A percentile compares a stretch with the other conserved stretches of the same genome.
These are phyloP conservation scores for Biscogniauxia marginata DNA, from an alignment of 2,329 filamentous ascomycete genomes.

Conservation along the genomic window DNA sequence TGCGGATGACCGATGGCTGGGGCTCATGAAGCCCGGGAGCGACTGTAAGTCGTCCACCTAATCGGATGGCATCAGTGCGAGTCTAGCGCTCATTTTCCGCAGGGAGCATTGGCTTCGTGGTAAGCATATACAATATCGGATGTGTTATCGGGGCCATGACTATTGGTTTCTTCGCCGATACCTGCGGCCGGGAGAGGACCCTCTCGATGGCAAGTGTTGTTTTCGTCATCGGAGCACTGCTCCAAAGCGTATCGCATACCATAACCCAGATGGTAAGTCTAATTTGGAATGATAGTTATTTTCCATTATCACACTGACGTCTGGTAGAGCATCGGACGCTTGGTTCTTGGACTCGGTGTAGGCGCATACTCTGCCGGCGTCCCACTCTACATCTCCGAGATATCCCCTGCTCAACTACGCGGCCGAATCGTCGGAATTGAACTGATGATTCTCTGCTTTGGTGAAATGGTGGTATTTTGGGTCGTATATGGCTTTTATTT, in stretches of 20 bases:
- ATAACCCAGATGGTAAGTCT: slow-evolving; percentile 26
- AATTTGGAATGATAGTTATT: not conserved
- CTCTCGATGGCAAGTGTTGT: slow-evolving; percentile 28
- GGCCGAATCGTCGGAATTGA: slow-evolving; percentile 31
- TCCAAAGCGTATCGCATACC: slow-evolving; percentile 25
- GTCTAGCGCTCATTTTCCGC: not conserved
- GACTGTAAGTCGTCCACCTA: slow-evolving; percentile 22
- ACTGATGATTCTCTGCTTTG: slow-evolving; percentile 33
- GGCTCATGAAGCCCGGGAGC: slow-evolving; percentile 29
- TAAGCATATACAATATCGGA: slow-evolving; percentile 34
- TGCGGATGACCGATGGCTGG: slow-evolving; percentile 30
- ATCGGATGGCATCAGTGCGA: not conserved
- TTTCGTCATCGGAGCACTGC: slow-evolving; percentile 27
- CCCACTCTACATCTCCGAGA: slow-evolving; percentile 33
- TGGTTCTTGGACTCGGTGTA: slow-evolving; percentile 30
- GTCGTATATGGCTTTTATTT: slow-evolving; percentile 30
- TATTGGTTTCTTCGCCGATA: slow-evolving; percentile 28
- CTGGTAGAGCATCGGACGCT: slow-evolving; percentile 23
- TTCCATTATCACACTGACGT: not conserved
- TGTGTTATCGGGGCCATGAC: slow-evolving; percentile 31
- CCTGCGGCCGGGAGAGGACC: slow-evolving; percentile 29
- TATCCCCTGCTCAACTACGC: slow-evolving; percentile 28
- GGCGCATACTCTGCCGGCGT: slow-evolving; percentile 33
- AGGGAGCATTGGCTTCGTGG: slow-evolving; percentile 31
- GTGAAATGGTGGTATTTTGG: slow-evolving; percentile 33